Conservation (phyloP, 2,329 filamentous ascomycete species). For the Claviceps africana region DNA sequence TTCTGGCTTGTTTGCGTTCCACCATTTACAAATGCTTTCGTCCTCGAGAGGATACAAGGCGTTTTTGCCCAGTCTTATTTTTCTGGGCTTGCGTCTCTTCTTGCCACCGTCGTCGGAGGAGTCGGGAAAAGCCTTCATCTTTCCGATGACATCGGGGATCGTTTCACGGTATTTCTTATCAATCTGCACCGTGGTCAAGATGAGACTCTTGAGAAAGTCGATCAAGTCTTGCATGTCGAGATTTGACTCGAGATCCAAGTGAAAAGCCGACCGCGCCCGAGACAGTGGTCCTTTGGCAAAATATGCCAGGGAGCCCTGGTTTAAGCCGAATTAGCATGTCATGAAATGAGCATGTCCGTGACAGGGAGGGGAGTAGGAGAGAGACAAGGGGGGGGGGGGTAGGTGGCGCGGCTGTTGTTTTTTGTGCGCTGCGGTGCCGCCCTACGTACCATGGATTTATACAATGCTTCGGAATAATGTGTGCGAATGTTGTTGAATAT, state of each 20-base stretch:
- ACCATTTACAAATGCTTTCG: conserved; percentile 54
- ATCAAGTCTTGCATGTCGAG: conserved; percentile 50
- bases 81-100: conserved; percentile 44
- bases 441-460: conserved; percentile 50
- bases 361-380: too few species aligned
- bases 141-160: conserved; percentile 45
- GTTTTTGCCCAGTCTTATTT: conserved; percentile 52
- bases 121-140: conserved; percentile 42
- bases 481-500: conserved; percentile 45
- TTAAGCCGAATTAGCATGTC: conserved; percentile 1
- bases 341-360: conserved; percentile 10
- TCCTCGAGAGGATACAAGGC: conserved; percentile 57
- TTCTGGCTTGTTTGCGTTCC: conserved; percentile 43
- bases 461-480: conserved; percentile 46
- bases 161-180: conserved; percentile 72
- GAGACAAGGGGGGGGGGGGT: neutral
- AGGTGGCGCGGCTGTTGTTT: too few species aligned
- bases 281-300: conserved; percentile 74
- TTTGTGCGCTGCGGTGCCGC: neutral
- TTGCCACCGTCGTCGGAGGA: conserved; percentile 33
- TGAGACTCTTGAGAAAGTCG: conserved; percentile 52
- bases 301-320: conserved; percentile 61
- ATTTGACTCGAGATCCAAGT: conserved; percentile 45
- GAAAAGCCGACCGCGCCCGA: conserved; percentile 57
- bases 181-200: conserved; percentile 52